Base-by-base conservation (phyloP, 129 eudicot species). In the Escallonia herrerae region DNA sequence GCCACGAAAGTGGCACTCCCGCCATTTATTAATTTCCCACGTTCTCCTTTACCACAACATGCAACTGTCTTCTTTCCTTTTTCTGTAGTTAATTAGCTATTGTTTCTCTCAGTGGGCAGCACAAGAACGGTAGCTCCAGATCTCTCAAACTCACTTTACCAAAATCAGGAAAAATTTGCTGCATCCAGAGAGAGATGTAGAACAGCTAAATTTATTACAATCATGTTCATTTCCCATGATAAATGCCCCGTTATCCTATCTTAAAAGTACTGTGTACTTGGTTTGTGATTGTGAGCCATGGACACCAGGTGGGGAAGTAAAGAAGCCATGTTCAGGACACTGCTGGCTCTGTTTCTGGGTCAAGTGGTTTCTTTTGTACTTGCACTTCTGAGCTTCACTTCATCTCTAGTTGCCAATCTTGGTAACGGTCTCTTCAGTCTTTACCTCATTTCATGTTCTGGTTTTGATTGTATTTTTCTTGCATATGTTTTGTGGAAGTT, bases 361-460 rank as follows among this genome's bases (percentile, higher is more conserved):
- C 95, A 83, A 68, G 53, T 74, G 56, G 83, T 87, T 47, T 87
- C 95, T 33, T 78, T 83, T 58, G 64, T 76, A 22, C 52, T 81
- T 85, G 76, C 95, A 3, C 63, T 83, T 49, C 60, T 73, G 71
- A 71, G 83, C 74, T 87, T 81, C 82, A 65, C 53, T 64, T 53
- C 90, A 6, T 87, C 87, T 63, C 64, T 80, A 4, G 67, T 79
- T 69, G 84, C 95, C 62, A 71, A 48, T 78, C 75, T 80, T 43
- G 95, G 87, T 77, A 63, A 50, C 2, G 7, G 38, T 6, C 12
- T 67, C 50, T 40, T 15, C 8, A 0, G 59, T 40, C 4, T 42
- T 41, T 39, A 22, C 33, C 33, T 22, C 33, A 22, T 22, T 22
- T 22, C 33, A 22, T 22, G 33, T 50, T 8, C 22, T 33, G 7